Evolutionary conservation across 257 asterid species (phyloP).

Genomic region (Hygrophila difformis): DNA sequence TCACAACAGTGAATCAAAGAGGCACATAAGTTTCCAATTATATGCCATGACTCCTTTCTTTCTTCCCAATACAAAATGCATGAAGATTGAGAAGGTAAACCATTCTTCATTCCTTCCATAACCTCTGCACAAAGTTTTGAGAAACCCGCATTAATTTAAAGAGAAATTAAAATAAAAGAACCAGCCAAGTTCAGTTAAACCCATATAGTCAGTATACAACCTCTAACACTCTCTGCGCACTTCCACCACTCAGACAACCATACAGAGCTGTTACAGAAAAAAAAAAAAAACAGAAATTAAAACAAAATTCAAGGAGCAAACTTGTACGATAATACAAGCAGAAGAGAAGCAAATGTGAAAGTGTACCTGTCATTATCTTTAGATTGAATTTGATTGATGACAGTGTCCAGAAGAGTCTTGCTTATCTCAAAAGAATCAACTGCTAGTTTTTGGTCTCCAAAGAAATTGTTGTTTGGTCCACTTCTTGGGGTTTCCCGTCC

Average conservation of each 20-base stretch:
- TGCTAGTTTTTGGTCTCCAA: slow-evolving; percentile 22
- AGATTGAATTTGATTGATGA: slow-evolving; percentile 35
- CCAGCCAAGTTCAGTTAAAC: not conserved
- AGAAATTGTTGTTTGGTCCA: slow-evolving; percentile 24
- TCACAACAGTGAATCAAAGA: slow-evolving; percentile 45
- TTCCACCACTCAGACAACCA: slow-evolving; percentile 60
- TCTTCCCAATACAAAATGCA: slow-evolving; percentile 36
- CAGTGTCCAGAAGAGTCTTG: slow-evolving; percentile 34
- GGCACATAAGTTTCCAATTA: slow-evolving; percentile 35
- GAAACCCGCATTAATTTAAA: slow-evolving; percentile 5
- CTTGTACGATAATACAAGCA: not conserved
- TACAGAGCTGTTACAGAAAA: slow-evolving; percentile 32
- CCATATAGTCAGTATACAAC: slow-evolving; percentile 25
- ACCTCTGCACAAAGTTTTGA: slow-evolving; percentile 39
- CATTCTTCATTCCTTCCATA: slow-evolving; percentile 23
- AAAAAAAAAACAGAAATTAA: no score
- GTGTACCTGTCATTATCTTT: slow-evolving; percentile 44
- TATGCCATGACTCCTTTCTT: slow-evolving; percentile 43
- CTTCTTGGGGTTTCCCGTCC: slow-evolving; percentile 41
- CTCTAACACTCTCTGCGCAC: slow-evolving; percentile 29
- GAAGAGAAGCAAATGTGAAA: not conserved
- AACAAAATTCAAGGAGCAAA: not conserved
- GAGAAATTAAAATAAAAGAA: slow-evolving; percentile 1
- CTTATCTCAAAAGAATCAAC: slow-evolving; percentile 44
- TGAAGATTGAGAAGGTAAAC: slow-evolving; percentile 30